Percentiles rank a stretch among this genome's conserved stretches.
Evolutionary conservation across 176 grass and related monocot species (phyloP).

Genomic region (Luzula sylvatica): DNA sequence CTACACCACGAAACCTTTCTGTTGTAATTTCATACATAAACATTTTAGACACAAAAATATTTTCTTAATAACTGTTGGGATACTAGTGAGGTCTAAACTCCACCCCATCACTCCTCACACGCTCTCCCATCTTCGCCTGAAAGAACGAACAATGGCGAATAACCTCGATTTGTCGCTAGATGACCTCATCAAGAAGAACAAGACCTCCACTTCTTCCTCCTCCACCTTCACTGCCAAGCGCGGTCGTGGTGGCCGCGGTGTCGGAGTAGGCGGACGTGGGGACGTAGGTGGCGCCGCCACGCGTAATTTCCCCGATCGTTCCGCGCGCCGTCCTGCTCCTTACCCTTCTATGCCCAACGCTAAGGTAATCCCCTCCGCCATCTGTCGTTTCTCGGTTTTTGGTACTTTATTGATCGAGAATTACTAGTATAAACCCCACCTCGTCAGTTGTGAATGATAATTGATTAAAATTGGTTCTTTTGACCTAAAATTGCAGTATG

Average conservation of each 20-base stretch:
- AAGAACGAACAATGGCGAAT: slow-evolving; percentile 20
- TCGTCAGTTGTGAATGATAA: too few relatives aligned
- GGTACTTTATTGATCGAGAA: too few relatives aligned
- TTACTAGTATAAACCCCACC: too few relatives aligned
- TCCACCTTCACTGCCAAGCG: background rate
- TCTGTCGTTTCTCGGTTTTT: too few relatives aligned
- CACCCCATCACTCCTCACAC: background rate
- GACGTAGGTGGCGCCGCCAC: background rate
- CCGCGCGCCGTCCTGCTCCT: slow-evolving; percentile 23
- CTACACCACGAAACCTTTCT: slow-evolving; percentile 86
- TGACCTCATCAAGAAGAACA: slow-evolving; percentile 70
- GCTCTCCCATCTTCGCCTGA: background rate
- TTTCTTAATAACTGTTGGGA: too few relatives aligned
- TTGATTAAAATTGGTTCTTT: too few relatives aligned
- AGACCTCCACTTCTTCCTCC: background rate
- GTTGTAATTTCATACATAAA: background rate
- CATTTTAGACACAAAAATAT: background rate
- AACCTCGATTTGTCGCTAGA: slow-evolving; percentile 62
- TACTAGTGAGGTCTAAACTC: too few relatives aligned
- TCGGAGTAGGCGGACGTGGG: background rate
- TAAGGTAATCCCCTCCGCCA: too few relatives aligned
- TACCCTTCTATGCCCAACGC: slow-evolving; percentile 18
- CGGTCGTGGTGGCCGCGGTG: background rate
- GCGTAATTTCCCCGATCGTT: slow-evolving; percentile 11
- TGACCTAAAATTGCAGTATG: slow-evolving; percentile 16